Evolutionary conservation across 1,139 yeast genomes (phyloP).

Genomic region (Geotrichum histeridarum): DNA sequence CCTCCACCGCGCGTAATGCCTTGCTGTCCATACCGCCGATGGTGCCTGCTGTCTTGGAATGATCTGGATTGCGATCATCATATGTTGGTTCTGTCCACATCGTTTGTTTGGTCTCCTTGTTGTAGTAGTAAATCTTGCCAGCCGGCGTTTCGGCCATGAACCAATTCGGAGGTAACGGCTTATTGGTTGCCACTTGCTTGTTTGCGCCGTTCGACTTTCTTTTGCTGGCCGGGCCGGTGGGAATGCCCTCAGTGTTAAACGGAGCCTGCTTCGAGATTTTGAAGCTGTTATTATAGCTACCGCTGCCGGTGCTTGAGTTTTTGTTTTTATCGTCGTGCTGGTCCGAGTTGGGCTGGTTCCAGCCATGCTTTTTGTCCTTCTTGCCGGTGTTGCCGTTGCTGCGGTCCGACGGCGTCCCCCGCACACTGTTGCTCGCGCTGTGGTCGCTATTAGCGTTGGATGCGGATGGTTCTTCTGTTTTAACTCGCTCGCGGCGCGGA

Average conservation of each 20-base stretch:
- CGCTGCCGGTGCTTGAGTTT: not conserved
- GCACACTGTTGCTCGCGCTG: constrained; percentile 10
- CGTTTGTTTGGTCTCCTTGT: constrained; percentile 44
- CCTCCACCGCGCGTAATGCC: constrained; percentile 10
- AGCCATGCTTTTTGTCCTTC: constrained; percentile 13
- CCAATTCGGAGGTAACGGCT: constrained; percentile 40
- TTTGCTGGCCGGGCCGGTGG: constrained; percentile 7
- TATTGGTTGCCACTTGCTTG: not conserved
- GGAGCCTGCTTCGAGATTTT: constrained; percentile 1
- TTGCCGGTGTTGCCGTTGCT: not conserved
- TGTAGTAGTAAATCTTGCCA: constrained; percentile 49
- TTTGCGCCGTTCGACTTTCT: not conserved
- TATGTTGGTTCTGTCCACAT: constrained; percentile 53
- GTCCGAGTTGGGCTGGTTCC: not conserved
- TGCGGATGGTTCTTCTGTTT: constrained; percentile 1
- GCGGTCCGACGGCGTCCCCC: constrained; percentile 1
- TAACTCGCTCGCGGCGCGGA: constrained; percentile 46
- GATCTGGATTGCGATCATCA: not conserved
- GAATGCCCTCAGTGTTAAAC: constrained; percentile 1
- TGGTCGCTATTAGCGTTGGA: not conserved
- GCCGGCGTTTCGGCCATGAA: constrained; percentile 31
- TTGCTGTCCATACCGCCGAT: constrained; percentile 24
- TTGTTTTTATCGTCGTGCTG: not conserved
- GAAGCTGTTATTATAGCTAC: constrained; percentile 5
- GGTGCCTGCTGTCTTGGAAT: constrained; percentile 18